Conservation (phyloP, 257 asterid genomes). For the Petunia axillaris region DNA sequence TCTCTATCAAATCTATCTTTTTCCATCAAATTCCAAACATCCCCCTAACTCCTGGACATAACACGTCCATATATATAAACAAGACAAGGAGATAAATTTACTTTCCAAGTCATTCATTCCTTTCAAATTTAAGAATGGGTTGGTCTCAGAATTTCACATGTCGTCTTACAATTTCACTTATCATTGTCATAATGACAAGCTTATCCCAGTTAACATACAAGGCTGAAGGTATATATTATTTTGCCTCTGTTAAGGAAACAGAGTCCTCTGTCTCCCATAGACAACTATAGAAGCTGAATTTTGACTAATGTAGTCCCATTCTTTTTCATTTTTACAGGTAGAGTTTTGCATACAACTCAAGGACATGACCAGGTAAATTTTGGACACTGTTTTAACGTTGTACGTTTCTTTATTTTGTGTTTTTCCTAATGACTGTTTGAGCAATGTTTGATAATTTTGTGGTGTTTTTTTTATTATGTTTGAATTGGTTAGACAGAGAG, state of each 20-base stretch:
- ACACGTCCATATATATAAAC: background rate
- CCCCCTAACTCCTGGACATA: background rate
- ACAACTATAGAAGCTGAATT: background rate
- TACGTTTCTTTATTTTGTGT: background rate
- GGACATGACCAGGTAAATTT: constrained; percentile 44
- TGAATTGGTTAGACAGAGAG: constrained; percentile 25
- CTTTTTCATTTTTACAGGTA: constrained; percentile 48
- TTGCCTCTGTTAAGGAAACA: background rate
- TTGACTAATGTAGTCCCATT: constrained; percentile 14
- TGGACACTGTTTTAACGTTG: background rate
- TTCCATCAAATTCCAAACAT: background rate
- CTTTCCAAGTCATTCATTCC: constrained; percentile 14
- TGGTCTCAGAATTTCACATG: constrained; percentile 31
- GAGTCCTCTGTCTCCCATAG: background rate
- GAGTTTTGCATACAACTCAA: constrained; percentile 35
- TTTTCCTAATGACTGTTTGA: too few species aligned
- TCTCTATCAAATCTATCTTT: constrained; percentile 1
- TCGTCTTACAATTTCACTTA: constrained; percentile 36
- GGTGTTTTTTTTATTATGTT: background rate
- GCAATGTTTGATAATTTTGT: background rate
- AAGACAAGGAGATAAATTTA: background rate
- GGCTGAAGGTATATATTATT: constrained; percentile 50
- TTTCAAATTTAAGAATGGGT: constrained; percentile 37
- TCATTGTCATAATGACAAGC: constrained; percentile 43
- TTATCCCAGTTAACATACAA: constrained; percentile 41